Base-by-base conservation (phyloP, 306 rosid species). In the Albizia julibrissin region DNA sequence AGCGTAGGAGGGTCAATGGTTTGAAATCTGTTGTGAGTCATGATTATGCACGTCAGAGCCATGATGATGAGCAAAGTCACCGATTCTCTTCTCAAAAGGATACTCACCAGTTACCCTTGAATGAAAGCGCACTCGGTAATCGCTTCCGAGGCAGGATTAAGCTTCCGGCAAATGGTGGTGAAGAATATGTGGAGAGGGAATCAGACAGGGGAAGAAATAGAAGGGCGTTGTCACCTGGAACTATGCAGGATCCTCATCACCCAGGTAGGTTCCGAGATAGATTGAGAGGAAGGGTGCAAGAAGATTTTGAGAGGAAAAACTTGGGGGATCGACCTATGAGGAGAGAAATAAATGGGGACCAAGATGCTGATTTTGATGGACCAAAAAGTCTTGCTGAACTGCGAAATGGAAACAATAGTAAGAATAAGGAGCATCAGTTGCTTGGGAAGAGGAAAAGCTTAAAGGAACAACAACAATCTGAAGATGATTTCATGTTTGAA, bases 101-200 rank as follows among this genome's bases (percentile, higher is more conserved):
- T 82, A 65, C 91, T 14, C 86, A 46, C 69, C 88, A 81, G 46
- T 73, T 79, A 69, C 83, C 90, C 64, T 40, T 81, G 29, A 88
- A 90, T 39, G 97, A 95, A 76, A 84, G 87, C 79, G 69, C 97
- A 27, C 62, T 89, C 47, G 86, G 90, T 80, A 85, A 83, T 79
- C 99, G 98, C 77, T 86, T 95, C 86, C 87, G 89, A 14, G 99
- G 99, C 46, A 91, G 99, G 85, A 91, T 95, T 73, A 90, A 84
- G 84, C 89, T 93, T 77, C 98, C 97, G 3, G 89, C 82, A 44
- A 84, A 87, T 68, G 90, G 83, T 67, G 83, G 86, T 69, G 86
- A 83, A 64, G 52, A 82, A 70, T 84, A 74, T 33, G 72, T 47
- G 22, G 98, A 94, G 69, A 89, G 92, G 85, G 97, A 92, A 75